A percentile compares a stretch with the other conserved stretches of the same genome.
These are phyloP conservation scores for Sophora flavescens DNA, from an alignment of 306 rosid genomes.

Conservation along the genomic window DNA sequence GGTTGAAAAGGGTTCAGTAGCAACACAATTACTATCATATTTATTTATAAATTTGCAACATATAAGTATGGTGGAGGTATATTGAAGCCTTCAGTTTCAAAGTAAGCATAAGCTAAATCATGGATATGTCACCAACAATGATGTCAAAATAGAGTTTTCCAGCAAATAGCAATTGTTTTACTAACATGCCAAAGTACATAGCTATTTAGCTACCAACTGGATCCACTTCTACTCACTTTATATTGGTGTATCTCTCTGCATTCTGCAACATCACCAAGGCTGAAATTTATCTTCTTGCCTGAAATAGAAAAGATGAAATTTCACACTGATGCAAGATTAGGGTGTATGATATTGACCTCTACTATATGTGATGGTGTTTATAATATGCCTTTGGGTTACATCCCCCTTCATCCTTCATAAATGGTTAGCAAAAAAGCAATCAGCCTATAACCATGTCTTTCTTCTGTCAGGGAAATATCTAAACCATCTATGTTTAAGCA, in stretches of 20 bases:
- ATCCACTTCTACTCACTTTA: background rate
- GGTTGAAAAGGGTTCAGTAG: background rate
- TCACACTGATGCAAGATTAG: background rate
- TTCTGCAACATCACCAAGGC: background rate
- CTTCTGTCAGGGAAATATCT: constrained; percentile 14
- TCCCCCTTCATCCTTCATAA: constrained; percentile 25
- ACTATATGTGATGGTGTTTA: background rate
- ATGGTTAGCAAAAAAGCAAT: constrained; percentile 13
- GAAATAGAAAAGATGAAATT: background rate
- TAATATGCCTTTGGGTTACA: constrained; percentile 7
- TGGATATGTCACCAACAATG: background rate
- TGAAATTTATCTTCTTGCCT: background rate
- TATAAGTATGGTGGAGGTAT: background rate
- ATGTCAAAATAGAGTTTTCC: background rate
- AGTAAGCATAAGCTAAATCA: constrained; percentile 25
- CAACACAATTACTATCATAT: background rate
- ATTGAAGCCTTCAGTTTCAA: background rate
- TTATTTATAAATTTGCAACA: background rate
- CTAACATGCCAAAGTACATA: background rate
- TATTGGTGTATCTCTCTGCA: background rate
- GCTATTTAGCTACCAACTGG: background rate
- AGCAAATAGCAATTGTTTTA: background rate
- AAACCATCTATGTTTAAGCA: constrained; percentile 18
- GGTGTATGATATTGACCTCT: background rate
- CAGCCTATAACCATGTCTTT: background rate